Evolutionary conservation across 495 filamentous ascomycete genomes (phyloP).

Genomic region (Hyaloscypha bicolor): DNA sequence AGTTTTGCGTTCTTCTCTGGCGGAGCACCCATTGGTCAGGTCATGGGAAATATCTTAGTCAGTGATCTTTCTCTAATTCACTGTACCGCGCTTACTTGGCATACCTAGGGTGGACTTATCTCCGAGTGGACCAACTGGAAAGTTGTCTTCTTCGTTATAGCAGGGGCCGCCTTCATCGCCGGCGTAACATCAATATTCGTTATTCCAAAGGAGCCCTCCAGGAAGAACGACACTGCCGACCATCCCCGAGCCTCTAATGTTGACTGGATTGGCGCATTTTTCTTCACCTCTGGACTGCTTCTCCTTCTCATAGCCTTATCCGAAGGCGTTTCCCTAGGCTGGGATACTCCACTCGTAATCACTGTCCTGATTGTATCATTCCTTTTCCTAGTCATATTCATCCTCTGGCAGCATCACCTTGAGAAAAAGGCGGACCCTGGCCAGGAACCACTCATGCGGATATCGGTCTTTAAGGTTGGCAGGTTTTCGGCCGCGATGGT

Average conservation of each 20-base stretch:
- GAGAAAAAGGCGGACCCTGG: conserved; percentile 40
- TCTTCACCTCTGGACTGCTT: conserved; percentile 64
- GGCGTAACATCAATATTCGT: conserved; percentile 63
- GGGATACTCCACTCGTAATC: conserved; percentile 66
- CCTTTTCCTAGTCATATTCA: conserved; percentile 58
- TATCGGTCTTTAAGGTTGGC: conserved; percentile 54
- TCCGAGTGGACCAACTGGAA: conserved; percentile 58
- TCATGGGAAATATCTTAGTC: conserved; percentile 30
- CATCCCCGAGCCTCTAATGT: conserved; percentile 45
- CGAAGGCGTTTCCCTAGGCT: conserved; percentile 67
- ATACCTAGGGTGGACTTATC: conserved; percentile 46
- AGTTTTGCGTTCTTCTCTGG: conserved; percentile 46
- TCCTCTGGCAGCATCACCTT: conserved; percentile 65
- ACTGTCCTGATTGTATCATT: conserved; percentile 64
- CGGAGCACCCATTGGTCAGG: conserved; percentile 27
- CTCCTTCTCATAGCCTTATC: conserved; percentile 64
- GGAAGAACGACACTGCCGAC: conserved; percentile 27
- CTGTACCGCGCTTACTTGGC: neutral
- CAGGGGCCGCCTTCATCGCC: conserved; percentile 62
- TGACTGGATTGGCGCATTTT: conserved; percentile 65
- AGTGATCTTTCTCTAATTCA: neutral
- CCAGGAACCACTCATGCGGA: conserved; percentile 58
- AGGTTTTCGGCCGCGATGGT: conserved; percentile 60
- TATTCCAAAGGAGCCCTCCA: conserved; percentile 59
- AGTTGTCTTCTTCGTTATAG: conserved; percentile 67